A percentile compares a stretch with the other conserved stretches of the same genome.
phyloP scores from a whole-genome alignment of 2,329 filamentous ascomycete genomes.

The Cercospora sp. region DNA sequence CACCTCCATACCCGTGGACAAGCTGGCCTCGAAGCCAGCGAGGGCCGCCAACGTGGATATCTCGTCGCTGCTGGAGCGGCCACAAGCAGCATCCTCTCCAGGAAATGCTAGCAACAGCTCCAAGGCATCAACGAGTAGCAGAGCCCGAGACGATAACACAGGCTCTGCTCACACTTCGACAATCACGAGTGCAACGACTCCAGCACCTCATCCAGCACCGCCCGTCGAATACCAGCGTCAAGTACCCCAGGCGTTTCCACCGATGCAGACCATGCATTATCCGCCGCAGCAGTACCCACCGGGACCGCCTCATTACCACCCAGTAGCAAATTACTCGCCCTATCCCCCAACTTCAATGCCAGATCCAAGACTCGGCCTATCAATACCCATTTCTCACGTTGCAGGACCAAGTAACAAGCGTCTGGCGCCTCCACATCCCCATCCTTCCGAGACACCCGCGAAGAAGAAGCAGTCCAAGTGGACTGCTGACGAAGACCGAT shows the following conservation, averaged over 20 bases:
- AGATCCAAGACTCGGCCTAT: constrained; percentile 33
- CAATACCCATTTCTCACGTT: constrained; percentile 45
- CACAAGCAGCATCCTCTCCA: constrained; percentile 68
- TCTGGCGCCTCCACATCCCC: constrained; percentile 48
- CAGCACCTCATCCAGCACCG: constrained; percentile 28
- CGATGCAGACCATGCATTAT: constrained; percentile 37
- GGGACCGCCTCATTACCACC: constrained; percentile 30
- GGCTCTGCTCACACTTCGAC: constrained; percentile 28
- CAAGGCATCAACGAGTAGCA: constrained; percentile 33
- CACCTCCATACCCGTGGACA: constrained; percentile 32
- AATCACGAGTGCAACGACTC: constrained; percentile 28
- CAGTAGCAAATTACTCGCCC: constrained; percentile 32
- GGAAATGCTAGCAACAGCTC: constrained; percentile 48
- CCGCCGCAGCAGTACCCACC: constrained; percentile 28
- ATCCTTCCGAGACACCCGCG: constrained; percentile 64
- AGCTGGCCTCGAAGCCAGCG: constrained; percentile 48
- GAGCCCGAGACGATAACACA: constrained; percentile 29
- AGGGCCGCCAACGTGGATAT: constrained; percentile 85
- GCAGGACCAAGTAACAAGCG: constrained; percentile 44
- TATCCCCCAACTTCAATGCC: constrained; percentile 34
- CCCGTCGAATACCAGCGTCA: constrained; percentile 26
- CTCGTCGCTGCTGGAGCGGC: constrained; percentile 78
- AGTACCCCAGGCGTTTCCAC: constrained; percentile 26
- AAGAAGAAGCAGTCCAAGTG: constrained; percentile 98
- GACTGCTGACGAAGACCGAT: constrained; percentile 88